phyloP scores from a whole-genome alignment of 139 green algal genomes.

The Eudorina sp. region DNA sequence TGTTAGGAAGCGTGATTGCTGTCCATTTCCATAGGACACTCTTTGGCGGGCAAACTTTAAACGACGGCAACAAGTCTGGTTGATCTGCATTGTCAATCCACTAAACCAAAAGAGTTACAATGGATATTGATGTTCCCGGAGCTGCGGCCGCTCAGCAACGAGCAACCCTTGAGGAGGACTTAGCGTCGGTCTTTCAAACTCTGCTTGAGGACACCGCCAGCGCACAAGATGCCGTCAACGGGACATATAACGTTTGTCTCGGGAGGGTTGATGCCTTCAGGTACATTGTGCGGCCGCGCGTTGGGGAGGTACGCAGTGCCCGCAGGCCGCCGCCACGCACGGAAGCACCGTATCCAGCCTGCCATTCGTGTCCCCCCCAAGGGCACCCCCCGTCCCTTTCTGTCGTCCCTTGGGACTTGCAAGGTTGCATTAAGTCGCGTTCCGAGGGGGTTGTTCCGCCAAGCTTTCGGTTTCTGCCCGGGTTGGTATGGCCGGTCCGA shows the following conservation, averaged over 20 bases:
- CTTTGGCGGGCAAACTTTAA: slow-evolving; percentile 30
- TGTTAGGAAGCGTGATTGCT: too few relatives aligned
- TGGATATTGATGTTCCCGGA: slow-evolving; percentile 34
- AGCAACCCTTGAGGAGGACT: slow-evolving; percentile 37
- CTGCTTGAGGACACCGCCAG: slow-evolving; percentile 9
- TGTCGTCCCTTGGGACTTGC: too few relatives aligned
- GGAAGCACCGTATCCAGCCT: too few relatives aligned
- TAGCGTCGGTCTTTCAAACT: slow-evolving; percentile 1
- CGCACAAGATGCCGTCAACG: background rate
- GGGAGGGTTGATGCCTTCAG: slow-evolving; percentile 22
- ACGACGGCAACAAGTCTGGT: background rate
- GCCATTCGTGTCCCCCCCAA: too few relatives aligned
- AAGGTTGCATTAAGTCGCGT: too few relatives aligned
- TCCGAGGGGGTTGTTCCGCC: too few relatives aligned
- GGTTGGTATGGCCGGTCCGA: too few relatives aligned
- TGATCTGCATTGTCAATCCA: background rate
- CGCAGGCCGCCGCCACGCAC: too few relatives aligned
- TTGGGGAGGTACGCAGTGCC: too few relatives aligned
- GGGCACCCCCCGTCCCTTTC: too few relatives aligned
- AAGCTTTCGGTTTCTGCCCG: too few relatives aligned
- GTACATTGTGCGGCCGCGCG: background rate
- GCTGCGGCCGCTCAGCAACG: background rate
- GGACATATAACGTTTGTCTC: slow-evolving; percentile 31
- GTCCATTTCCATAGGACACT: too few relatives aligned
- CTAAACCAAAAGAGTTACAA: background rate